Percentiles rank a stretch among this genome's conserved stretches.
phyloP scores from a whole-genome alignment of 2,329 filamentous ascomycete genomes.

The Cladosporium sp. region DNA sequence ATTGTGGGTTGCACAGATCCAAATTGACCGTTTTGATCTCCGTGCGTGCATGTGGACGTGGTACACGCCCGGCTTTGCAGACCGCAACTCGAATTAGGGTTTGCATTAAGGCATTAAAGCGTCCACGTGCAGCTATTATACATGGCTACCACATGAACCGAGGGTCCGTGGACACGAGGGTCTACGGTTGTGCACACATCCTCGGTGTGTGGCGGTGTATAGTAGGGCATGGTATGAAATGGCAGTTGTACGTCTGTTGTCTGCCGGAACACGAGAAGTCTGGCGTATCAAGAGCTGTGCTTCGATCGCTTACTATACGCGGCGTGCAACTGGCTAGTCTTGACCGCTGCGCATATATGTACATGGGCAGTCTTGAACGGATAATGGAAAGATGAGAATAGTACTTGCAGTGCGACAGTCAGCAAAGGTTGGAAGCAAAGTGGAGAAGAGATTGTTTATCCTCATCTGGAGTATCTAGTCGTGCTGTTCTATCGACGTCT shows the following conservation, averaged over 20 bases:
- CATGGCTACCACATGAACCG: background rate
- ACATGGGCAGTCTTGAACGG: background rate
- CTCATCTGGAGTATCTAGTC: background rate
- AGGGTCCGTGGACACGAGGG: background rate
- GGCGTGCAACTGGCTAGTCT: background rate
- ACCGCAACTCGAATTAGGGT: background rate
- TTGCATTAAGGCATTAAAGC: background rate
- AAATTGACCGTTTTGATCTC: background rate
- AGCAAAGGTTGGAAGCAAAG: background rate
- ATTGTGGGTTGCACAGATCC: background rate
- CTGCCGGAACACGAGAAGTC: background rate
- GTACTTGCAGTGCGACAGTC: background rate
- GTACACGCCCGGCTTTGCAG: background rate
- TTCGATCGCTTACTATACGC: background rate
- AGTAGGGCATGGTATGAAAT: background rate
- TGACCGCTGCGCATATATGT: background rate
- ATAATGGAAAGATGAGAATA: background rate
- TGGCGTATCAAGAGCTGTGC: background rate
- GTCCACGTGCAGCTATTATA: background rate
- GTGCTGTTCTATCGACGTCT: slow-evolving; percentile 1
- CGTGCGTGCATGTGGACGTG: background rate
- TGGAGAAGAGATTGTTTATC: background rate
- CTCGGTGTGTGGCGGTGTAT: too few species aligned
- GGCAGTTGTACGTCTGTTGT: background rate
- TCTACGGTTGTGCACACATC: background rate